A percentile compares a stretch with the other conserved stretches of the same genome.
Conservation (phyloP, 2,329 filamentous ascomycete genomes). For the Paracorniculantispora psalliotae region DNA sequence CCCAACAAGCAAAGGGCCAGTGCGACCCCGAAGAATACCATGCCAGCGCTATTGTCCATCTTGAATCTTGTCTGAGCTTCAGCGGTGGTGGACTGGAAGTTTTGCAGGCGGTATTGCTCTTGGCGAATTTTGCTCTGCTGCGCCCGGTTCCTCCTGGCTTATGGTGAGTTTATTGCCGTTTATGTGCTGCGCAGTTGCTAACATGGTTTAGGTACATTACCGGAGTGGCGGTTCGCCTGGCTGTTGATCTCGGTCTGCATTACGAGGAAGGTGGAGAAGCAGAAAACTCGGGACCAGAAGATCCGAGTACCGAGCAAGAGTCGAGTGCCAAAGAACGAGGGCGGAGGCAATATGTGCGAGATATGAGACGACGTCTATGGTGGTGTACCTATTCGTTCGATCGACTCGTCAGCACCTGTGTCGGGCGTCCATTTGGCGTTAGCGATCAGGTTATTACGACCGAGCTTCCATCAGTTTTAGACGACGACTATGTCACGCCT, state of each 20-base stretch:
- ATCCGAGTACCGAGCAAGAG: constrained; percentile 19
- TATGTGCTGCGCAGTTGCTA: not conserved
- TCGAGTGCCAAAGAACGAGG: constrained; percentile 46
- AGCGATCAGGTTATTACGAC: constrained; percentile 96
- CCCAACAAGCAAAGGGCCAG: constrained; percentile 29
- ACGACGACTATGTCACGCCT: constrained; percentile 83
- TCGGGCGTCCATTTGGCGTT: constrained; percentile 88
- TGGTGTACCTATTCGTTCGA: constrained; percentile 97
- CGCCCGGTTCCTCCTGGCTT: constrained; percentile 87
- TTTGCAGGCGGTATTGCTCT: constrained; percentile 82
- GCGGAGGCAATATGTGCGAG: constrained; percentile 77
- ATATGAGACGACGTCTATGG: constrained; percentile 82
- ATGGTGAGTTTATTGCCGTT: constrained; percentile 51
- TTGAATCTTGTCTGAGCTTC: constrained; percentile 79
- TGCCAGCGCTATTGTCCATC: constrained; percentile 85
- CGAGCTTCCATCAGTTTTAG: constrained; percentile 82
- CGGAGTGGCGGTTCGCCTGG: constrained; percentile 83
- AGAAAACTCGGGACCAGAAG: constrained; percentile 41
- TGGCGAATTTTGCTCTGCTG: constrained; percentile 87
- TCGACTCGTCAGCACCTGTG: constrained; percentile 88
- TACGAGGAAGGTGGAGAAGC: constrained; percentile 77
- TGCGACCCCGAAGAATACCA: constrained; percentile 81
- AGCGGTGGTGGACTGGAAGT: constrained; percentile 90
- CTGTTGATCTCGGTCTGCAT: constrained; percentile 86
- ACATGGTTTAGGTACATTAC: constrained; percentile 66